Base-by-base conservation (phyloP, 176 grass and related monocot genomes). In the Elaeis guineensis region DNA sequence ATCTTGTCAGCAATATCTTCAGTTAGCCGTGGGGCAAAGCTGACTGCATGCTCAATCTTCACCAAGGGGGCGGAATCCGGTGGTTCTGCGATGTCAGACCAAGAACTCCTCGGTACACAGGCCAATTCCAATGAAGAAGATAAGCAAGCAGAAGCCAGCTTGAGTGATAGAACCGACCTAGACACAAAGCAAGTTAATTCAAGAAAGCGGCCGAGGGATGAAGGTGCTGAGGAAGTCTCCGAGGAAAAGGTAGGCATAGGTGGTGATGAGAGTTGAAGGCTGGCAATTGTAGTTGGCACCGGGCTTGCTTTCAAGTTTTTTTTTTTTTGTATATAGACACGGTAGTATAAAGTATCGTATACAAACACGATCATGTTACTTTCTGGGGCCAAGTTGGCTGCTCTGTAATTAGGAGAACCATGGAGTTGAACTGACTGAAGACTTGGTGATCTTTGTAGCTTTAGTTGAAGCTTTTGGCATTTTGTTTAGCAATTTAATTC, bases 1-100 rank as follows among this genome's bases (percentile, higher is more conserved):
- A 62, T 89, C 30, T 58, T 92, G 52, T 70, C 82, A 12, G 69
- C 48, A 77, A 83, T 92, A 67, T 69, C 81, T 81, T 79, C 64
- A 30, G 70, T 57, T 76, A 55, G 59, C 75, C 49, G 50, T 8
- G 21, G 21, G 66, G 73, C 72, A 64, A 83, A 30, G 55, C 64
- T 58, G 68, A 50, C 56, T 77, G 69, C 69, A 72, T 71, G 63
- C 19, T 3, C 69, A 50, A 56, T 60, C 5, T 79, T 74, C 6
- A 57, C 64, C 30, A 79, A 55, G 48, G 25, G 66, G 21, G 62
- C 67, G 24, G 81, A 86, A 54, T 83, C 79, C 7, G 66, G 72
- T 25, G 78, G 49, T 67, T 76, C 81, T 74, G 75, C 63, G 54
- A 77, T 88, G 73, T 64, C 61, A 1, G 44, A 49, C 32, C 30